phyloP scores from a whole-genome alignment of 2,329 filamentous ascomycete genomes.

The Exophiala calicioides region DNA sequence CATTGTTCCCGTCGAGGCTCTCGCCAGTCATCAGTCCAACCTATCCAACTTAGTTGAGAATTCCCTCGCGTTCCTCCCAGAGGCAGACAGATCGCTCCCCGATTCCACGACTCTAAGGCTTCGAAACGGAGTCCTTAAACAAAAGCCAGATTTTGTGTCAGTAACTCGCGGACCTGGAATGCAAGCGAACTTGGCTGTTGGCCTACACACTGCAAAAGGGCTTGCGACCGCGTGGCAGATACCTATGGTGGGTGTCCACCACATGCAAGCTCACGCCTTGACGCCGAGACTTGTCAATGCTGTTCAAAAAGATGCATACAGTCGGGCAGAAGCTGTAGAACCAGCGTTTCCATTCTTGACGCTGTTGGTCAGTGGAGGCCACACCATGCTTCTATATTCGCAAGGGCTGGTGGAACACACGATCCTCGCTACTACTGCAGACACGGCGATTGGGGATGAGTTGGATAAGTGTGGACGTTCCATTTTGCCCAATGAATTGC shows the following conservation, averaged over 20 bases:
- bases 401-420: slow-evolving; percentile 66
- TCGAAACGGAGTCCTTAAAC: slow-evolving; percentile 36
- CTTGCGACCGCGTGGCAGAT: slow-evolving; percentile 79
- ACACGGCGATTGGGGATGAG: slow-evolving; percentile 85
- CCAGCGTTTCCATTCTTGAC: slow-evolving; percentile 82
- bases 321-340: background rate
- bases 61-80: slow-evolving; percentile 60
- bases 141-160: slow-evolving; percentile 77
- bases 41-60: slow-evolving; percentile 68
- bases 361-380: slow-evolving; percentile 86
- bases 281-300: slow-evolving; percentile 77
- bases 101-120: slow-evolving; percentile 10
- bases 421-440: slow-evolving; percentile 71
- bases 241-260: slow-evolving; percentile 83
- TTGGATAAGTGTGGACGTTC: slow-evolving; percentile 82
- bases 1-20: slow-evolving; percentile 75
- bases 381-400: slow-evolving; percentile 83
- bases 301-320: slow-evolving; percentile 43
- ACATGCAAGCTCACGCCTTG: slow-evolving; percentile 96
- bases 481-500: slow-evolving; percentile 65
- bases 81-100: slow-evolving; percentile 24
- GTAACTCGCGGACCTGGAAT: slow-evolving; percentile 92
- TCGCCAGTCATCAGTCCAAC: slow-evolving; percentile 71
- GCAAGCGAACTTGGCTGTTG: slow-evolving; percentile 73
- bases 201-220: slow-evolving; percentile 83